Evolutionary conservation across 1,284 basidiomycete genomes (phyloP), one percentile per base, ranked within the genome.

Genomic region (Ceratorhiza oryzae-sativae): DNA sequence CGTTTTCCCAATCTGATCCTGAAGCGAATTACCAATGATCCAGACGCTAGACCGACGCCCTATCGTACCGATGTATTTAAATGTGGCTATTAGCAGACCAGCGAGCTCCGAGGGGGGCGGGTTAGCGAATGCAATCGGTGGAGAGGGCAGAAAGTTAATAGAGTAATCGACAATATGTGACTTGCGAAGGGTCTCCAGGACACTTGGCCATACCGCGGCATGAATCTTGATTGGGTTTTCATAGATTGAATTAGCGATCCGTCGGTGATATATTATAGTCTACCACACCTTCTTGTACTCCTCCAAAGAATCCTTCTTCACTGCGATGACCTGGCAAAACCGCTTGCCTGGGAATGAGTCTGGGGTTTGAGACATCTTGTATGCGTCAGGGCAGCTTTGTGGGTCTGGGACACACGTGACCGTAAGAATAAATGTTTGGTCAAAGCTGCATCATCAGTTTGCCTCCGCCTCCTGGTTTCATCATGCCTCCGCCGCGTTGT

Each of bases 101-200:
- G 73, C 75, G 12, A 76, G 42, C 32, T 70, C 70, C 25, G 53
- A 48, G 34, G 49, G 23, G 25, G 72, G 45, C 41, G 34, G 10
- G 61, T 55, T 25, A 51, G 60, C 6, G 56, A 53, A 10, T 53
- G 72, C 42, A 62, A 75, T 60, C 76, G 85, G 80, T 71, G 90
- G 80, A 18, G 86, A 83, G 61, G 86, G 82, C 79, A 87, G 85
- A 77, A 90, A 85, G 77, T 91, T 83, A 77, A 93, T 93, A 36
- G 90, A 90, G 78, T 93, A 93, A 80, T 93, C 91, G 48, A 83
- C 82, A 71, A 93, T 86, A 78, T 92, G 86, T 59, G 89, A 85
- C n/a, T 84, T 83, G 71, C 85, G 83, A 30, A 93, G 83, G 3
- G 90, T 85, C 13, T 84, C 86, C 36, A 92, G 86, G 3, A 93